Evolutionary conservation across 345 rosid genomes (phyloP), one percentile per base, ranked within the genome.

Genomic region (Gossypium anomalum): DNA sequence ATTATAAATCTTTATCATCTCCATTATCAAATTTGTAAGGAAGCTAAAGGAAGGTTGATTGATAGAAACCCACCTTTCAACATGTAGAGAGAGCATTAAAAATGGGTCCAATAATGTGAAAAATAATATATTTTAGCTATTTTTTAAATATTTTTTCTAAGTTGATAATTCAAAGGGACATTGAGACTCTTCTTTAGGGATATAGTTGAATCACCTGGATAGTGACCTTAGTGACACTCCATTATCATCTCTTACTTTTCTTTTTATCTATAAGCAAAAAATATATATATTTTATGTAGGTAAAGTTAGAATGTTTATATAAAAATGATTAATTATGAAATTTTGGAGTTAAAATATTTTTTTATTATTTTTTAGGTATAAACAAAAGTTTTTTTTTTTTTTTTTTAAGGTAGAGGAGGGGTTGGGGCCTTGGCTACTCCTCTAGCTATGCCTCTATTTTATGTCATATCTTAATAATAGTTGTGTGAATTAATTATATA

Each of bases 161-260:
- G 83, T 81, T 78, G 84, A 80, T 78, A 59, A 79, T 59, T 45
- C 79, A 78, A 72, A 70, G 29, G 29, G 62, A 52, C 66, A 64
- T 60, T 67, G 13, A 13, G 38, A 22, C 34, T 17, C 25, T 13
- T 66, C 63, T 64, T 56, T 52, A 45, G 78, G 78, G 86, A 80
- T 82, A 77, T 66, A 52, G 78, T 83, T 82, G 87, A 86, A 88
- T 88, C 88, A 73, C 86, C 86, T 86, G 86, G 88, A 88, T 80
- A 27, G 74, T 44, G 89, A 86, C 92, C 71, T 78, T 56, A 80
- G 86, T 83, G 87, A 71, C 41, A 34, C 81, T 75, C 76, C 79
- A 65, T 76, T 70, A 69, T 79, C 86, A 56, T 53, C 79, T 16
- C 56, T 15, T 52, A 0, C 1, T 77, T 34, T 3, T 29, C 66